These are phyloP conservation scores for Volutella citrinella DNA, from an alignment of 2,329 filamentous ascomycete species.

Conservation along the genomic window DNA sequence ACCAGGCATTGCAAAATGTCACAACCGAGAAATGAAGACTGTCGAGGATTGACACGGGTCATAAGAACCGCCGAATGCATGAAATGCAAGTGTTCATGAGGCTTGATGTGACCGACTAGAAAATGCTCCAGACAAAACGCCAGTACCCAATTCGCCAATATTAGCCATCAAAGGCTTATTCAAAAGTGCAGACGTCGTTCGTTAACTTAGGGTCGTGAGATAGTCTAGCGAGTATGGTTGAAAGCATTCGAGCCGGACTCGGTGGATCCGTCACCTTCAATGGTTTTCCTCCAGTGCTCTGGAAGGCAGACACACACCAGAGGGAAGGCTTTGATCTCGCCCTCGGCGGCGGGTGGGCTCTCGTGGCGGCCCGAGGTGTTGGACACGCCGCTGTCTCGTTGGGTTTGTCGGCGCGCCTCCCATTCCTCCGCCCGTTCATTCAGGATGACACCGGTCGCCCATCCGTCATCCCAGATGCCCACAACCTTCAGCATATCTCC, in stretches of 20 bases:
- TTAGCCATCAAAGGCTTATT: slow-evolving; percentile 21
- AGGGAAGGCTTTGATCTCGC: slow-evolving; percentile 97
- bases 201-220: slow-evolving; percentile 23
- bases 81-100: slow-evolving; percentile 12
- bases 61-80: too few species aligned
- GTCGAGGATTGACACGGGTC: too few species aligned
- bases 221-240: slow-evolving; percentile 17
- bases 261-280: slow-evolving; percentile 79
- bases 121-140: slow-evolving; percentile 30
- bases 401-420: slow-evolving; percentile 70
- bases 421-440: slow-evolving; percentile 85
- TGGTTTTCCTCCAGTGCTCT: slow-evolving; percentile 94
- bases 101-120: slow-evolving; percentile 13
- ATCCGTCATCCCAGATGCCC: slow-evolving; percentile 98
- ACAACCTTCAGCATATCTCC: slow-evolving; percentile 98
- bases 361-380: slow-evolving; percentile 66
- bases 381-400: slow-evolving; percentile 91
- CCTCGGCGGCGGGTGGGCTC: slow-evolving; percentile 59
- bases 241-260: slow-evolving; percentile 54
- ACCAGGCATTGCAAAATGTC: too few species aligned
- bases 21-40: too few species aligned
- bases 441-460: slow-evolving; percentile 89
- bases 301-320: slow-evolving; percentile 94
- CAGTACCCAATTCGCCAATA: slow-evolving; percentile 35
- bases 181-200: slow-evolving; percentile 24